These are phyloP conservation scores for Bothriochloa decipiens DNA, from an alignment of 176 grass and related monocot genomes.

Conservation along the genomic window DNA sequence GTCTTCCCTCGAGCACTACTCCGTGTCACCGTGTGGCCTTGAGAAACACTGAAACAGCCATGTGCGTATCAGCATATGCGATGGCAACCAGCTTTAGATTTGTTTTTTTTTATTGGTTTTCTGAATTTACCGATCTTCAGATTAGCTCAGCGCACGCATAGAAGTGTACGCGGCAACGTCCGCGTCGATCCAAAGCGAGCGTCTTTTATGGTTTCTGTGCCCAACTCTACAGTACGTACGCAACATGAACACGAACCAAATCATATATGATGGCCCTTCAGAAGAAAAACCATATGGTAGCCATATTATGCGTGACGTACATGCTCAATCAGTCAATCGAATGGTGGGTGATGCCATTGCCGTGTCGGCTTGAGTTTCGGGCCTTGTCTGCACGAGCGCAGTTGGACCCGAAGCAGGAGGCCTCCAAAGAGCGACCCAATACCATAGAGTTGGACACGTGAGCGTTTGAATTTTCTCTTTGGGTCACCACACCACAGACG, in stretches of 20 bases:
- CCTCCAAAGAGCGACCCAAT: too few relatives aligned
- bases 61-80: neutral
- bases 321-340: neutral
- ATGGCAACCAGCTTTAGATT: neutral
- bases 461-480: neutral
- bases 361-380: neutral
- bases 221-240: neutral
- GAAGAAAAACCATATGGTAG: too few relatives aligned
- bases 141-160: neutral
- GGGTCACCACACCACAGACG: neutral
- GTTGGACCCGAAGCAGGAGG: neutral
- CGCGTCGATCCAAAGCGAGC: neutral
- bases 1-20: neutral
- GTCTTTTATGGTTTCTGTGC: neutral
- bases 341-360: neutral
- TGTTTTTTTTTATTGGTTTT: neutral
- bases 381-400: neutral
- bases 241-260: neutral
- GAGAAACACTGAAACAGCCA: neutral
- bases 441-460: too few relatives aligned
- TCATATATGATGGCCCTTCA: neutral
- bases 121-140: neutral
- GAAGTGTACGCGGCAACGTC: neutral
- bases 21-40: neutral
- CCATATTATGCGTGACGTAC: slow-evolving; percentile 22